A percentile compares a stretch with the other conserved stretches of the same genome.
phyloP scores from a whole-genome alignment of 2,329 filamentous ascomycete species.

The Fusarium sambucinum region DNA sequence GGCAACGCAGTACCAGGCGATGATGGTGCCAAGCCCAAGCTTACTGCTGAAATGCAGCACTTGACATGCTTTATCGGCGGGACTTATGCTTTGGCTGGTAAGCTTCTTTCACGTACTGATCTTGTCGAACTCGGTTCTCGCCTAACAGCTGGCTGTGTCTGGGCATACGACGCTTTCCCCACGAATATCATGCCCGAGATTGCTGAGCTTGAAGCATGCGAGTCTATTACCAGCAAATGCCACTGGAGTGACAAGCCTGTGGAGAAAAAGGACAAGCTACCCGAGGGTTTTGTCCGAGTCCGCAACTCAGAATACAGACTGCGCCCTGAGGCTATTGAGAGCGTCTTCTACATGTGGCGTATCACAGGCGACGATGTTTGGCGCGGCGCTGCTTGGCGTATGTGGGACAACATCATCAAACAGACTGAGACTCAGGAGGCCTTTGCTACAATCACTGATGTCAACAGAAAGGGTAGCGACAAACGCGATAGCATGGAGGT shows the following conservation, averaged over 20 bases:
- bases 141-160: conserved; percentile 66
- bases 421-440: conserved; percentile 60
- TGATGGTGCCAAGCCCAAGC: conserved; percentile 44
- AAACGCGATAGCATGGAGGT: conserved; percentile 72
- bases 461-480: conserved; percentile 48
- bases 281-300: conserved; percentile 69
- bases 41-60: conserved; percentile 63
- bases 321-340: conserved; percentile 66
- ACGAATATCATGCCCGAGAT: conserved; percentile 68
- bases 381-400: conserved; percentile 61
- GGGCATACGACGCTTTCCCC: conserved; percentile 64
- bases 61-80: conserved; percentile 78
- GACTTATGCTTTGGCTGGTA: conserved; percentile 75
- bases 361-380: conserved; percentile 60
- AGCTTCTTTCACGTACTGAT: conserved; percentile 65
- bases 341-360: conserved; percentile 64
- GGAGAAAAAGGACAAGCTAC: conserved; percentile 47
- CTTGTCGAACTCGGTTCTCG: conserved; percentile 61
- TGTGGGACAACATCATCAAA: conserved; percentile 59
- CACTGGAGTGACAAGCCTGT: conserved; percentile 49
- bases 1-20: conserved; percentile 55
- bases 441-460: conserved; percentile 58
- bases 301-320: conserved; percentile 59
- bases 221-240: conserved; percentile 53
- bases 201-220: conserved; percentile 55